Evolutionary conservation across 2,329 filamentous ascomycete genomes (phyloP).

Genomic region (Paramyrothecium sp.): DNA sequence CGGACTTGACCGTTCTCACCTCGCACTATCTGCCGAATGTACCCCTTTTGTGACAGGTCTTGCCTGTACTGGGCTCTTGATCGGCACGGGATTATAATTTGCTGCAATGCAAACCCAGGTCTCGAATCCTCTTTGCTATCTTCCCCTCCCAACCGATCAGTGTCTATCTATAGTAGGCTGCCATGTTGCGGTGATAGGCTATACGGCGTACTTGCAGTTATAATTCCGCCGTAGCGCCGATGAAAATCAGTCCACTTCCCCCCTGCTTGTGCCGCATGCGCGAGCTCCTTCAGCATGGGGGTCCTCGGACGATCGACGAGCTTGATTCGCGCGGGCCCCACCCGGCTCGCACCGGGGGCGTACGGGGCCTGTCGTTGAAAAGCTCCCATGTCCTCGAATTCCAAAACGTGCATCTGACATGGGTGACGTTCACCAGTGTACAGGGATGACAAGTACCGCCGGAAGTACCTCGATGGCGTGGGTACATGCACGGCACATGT

Average conservation of each 20-base stretch:
- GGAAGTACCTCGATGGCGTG: background rate
- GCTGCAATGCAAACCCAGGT: background rate
- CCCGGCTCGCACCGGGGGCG: no score
- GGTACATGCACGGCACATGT: background rate
- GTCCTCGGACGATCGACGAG: background rate
- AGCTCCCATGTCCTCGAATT: no score
- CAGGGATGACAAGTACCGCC: background rate
- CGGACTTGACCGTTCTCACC: background rate
- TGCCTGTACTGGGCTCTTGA: background rate
- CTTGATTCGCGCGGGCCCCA: no score
- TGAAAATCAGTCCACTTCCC: background rate
- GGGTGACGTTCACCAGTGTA: background rate
- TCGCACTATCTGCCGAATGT: background rate
- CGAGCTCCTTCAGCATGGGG: background rate
- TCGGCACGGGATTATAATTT: background rate
- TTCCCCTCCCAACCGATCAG: background rate
- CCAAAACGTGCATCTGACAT: no score
- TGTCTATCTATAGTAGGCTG: background rate
- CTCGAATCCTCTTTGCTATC: background rate
- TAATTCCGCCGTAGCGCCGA: no score
- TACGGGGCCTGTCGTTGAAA: no score
- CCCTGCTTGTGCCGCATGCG: background rate
- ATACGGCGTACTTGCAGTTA: no score
- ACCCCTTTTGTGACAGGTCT: background rate
- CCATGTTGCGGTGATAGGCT: background rate